A percentile compares a stretch with the other conserved stretches of the same genome.
Evolutionary conservation across 2,329 filamentous ascomycete genomes (phyloP).

Genomic region (Fusarium xylarioides): DNA sequence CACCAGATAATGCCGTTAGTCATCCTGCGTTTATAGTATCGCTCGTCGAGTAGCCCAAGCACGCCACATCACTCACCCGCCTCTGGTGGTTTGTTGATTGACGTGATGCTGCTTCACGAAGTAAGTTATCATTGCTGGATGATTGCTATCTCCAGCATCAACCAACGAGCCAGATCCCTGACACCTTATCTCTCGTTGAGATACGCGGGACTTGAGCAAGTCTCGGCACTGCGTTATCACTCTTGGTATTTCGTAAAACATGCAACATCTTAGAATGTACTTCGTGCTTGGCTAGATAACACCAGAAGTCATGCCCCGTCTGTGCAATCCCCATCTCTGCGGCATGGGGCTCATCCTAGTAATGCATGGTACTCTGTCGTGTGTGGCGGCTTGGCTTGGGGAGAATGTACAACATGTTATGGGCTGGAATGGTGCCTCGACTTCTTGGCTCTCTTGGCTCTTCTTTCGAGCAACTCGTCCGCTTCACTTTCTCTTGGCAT

Average conservation of each 20-base stretch:
- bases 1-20: conserved; percentile 17
- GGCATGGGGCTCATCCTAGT: conserved; percentile 5
- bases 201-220: conserved; percentile 5
- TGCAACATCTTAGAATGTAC: background rate
- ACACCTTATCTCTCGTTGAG: conserved; percentile 8
- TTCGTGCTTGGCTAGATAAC: conserved; percentile 32
- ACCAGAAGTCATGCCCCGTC: conserved; percentile 17
- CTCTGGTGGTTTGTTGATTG: background rate
- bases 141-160: background rate
- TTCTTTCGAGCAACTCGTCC: conserved; percentile 20
- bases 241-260: conserved; percentile 23
- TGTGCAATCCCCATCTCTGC: conserved; percentile 19
- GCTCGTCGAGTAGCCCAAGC: background rate
- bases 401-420: conserved; percentile 34
- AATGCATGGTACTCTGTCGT: conserved; percentile 26
- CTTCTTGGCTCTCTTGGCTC: conserved; percentile 33
- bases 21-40: background rate
- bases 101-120: background rate
- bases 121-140: background rate
- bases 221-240: conserved; percentile 23
- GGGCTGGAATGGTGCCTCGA: conserved; percentile 25
- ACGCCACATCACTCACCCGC: conserved; percentile 1
- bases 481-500: conserved; percentile 32
- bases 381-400: conserved; percentile 32
- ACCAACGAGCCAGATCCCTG: background rate